A percentile compares a stretch with the other conserved stretches of the same genome.
These are phyloP conservation scores for Diaporthe caulivora DNA, from an alignment of 2,329 filamentous ascomycete genomes.

Conservation along the genomic window DNA sequence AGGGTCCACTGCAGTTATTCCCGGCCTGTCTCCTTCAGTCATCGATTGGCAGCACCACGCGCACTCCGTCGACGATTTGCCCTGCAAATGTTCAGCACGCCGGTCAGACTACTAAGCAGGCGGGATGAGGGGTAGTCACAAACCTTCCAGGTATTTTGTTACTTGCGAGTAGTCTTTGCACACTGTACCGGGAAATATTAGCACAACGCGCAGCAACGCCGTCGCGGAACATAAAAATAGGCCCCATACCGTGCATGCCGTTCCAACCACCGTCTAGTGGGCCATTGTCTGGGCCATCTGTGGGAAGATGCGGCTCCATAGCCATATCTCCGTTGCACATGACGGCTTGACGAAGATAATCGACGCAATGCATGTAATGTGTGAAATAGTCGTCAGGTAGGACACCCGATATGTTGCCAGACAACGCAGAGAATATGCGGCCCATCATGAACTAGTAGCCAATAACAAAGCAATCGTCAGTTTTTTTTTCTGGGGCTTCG, in stretches of 20 bases:
- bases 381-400: constrained; percentile 46
- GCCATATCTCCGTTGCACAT: constrained; percentile 45
- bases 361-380: constrained; percentile 54
- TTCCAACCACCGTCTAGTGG: constrained; percentile 44
- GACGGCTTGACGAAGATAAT: constrained; percentile 45
- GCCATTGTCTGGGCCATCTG: constrained; percentile 43
- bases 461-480: constrained; percentile 13
- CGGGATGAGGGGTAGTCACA: constrained; percentile 35
- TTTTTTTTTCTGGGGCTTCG: background rate
- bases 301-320: constrained; percentile 43
- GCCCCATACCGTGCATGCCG: constrained; percentile 42
- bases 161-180: constrained; percentile 45
- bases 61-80: constrained; percentile 33
- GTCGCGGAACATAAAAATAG: background rate
- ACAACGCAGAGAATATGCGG: constrained; percentile 48
- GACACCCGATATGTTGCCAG: constrained; percentile 37
- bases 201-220: background rate
- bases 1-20: constrained; percentile 4
- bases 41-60: constrained; percentile 38
- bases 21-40: constrained; percentile 15
- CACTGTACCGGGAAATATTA: constrained; percentile 36
- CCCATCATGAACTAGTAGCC: constrained; percentile 51
- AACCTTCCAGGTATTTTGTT: constrained; percentile 42
- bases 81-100: constrained; percentile 26
- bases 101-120: background rate